Evolutionary conservation across 495 filamentous ascomycete genomes (phyloP), one percentile per base, ranked within the genome.

Genomic region (Copromyces sp.): DNA sequence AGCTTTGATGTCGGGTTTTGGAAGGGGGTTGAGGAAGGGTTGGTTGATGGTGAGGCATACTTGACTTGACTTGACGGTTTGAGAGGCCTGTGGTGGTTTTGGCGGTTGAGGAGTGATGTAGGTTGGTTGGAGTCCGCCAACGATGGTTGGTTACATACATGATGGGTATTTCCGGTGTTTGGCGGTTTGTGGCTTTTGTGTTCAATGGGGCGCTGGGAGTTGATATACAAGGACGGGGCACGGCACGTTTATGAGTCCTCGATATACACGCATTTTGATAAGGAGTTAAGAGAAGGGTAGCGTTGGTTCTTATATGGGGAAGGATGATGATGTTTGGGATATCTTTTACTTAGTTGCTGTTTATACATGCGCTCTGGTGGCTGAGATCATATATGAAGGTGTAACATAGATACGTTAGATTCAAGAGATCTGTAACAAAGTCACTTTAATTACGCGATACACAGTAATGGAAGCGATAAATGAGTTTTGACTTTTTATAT

Each of bases 1-100:
- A 93, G 80, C 83, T 95, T 39, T 97, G 75, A 79, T 77, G 45
- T 44, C 8, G 42, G 69, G 71, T 47, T 8, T 70, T 8, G 24
- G 24, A 37, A 5, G 35, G 35, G 39, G 3, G 3, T 29, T 44
- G 41, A 42, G 41, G 41, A 17, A 37, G 65, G 70, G 32, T 68
- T 45, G 44, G 2, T 39, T 37, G 17, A 20, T 24, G 20, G n/a
- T 5, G 1, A 12, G 20, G 0, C 3, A 3, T 24, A 3, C 29
- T n/a, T 17, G n/a, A 6, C 35, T 24, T 24, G 24, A 24, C 24
- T 24, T 69, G 14, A 12, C 45, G 32, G 37, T 20, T 74, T 59
- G 42, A 74, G 41, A 38, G 39, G 47, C 38, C 70, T 2, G 32
- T 68, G 38, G 69, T 32, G 73, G 47, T 37, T 68, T 16, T 45